phyloP scores from a whole-genome alignment of 2,329 filamentous ascomycete genomes.

The Ascochyta fabae region DNA sequence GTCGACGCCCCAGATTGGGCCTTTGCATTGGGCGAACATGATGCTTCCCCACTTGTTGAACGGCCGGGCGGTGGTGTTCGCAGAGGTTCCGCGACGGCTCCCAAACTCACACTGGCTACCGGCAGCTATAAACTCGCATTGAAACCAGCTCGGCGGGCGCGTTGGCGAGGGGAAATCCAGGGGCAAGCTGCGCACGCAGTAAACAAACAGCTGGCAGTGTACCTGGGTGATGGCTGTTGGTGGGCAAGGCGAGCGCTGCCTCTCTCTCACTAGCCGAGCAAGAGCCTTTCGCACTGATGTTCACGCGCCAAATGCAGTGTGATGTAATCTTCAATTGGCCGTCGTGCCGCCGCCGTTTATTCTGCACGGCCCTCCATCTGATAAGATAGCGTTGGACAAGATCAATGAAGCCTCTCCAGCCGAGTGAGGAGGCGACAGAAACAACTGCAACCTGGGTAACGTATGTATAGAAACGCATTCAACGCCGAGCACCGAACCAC shows the following conservation, averaged over 20 bases:
- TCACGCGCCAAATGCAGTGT: conserved; percentile 17
- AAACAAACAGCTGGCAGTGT: conserved; percentile 16
- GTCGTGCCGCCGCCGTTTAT: conserved; percentile 13
- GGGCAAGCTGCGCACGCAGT: conserved; percentile 5
- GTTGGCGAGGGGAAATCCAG: conserved; percentile 6
- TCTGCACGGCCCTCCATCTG: conserved; percentile 14
- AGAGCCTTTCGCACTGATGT: conserved; percentile 19
- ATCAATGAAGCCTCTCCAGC: not conserved
- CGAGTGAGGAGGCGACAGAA: not conserved
- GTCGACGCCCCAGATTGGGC: conserved; percentile 65
- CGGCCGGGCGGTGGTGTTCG: conserved; percentile 19
- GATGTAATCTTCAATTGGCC: conserved; percentile 19
- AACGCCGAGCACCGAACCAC: conserved; percentile 5
- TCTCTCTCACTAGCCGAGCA: conserved; percentile 13
- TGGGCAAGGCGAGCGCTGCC: conserved; percentile 7
- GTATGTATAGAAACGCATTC: conserved; percentile 2
- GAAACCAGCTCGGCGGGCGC: conserved; percentile 7
- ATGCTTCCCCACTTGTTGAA: conserved; percentile 19
- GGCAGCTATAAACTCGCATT: conserved; percentile 23
- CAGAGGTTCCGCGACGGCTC: conserved; percentile 20
- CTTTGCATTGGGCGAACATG: conserved; percentile 65
- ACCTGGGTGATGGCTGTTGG: conserved; percentile 18
- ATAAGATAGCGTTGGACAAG: conserved; percentile 15
- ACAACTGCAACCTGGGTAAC: not conserved
- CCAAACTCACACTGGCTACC: conserved; percentile 30